Evolutionary conservation across 208 protist species (phyloP).

Genomic region (Angomonas ambiguus): DNA sequence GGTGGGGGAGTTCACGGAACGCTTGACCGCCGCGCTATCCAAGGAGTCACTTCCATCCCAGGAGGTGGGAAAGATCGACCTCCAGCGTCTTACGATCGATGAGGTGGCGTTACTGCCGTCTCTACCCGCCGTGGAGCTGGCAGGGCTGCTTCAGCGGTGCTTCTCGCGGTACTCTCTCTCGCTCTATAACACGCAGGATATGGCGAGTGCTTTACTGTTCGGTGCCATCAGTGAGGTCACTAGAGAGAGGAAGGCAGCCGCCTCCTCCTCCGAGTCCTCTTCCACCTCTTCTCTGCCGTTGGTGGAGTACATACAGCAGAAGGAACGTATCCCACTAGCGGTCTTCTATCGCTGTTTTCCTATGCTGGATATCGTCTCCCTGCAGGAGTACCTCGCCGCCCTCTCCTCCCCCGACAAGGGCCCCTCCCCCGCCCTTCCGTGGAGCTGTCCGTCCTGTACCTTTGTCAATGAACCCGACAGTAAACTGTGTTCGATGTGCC

Average conservation of each 20-base stretch:
- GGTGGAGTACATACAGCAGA: background rate
- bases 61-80: too few relatives aligned
- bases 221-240: slow-evolving; percentile 13
- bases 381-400: slow-evolving; percentile 17
- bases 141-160: slow-evolving; percentile 20
- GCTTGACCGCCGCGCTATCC: slow-evolving; percentile 17
- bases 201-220: slow-evolving; percentile 29
- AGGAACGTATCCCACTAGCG: background rate
- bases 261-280: too few relatives aligned
- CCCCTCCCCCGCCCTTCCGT: slow-evolving; percentile 12
- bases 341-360: background rate
- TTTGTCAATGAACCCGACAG: slow-evolving; percentile 29
- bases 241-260: too few relatives aligned
- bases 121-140: slow-evolving; percentile 17
- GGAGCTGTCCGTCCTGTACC: slow-evolving; percentile 50
- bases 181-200: slow-evolving; percentile 22
- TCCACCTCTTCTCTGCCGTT: background rate
- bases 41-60: slow-evolving; percentile 1
- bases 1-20: slow-evolving; percentile 31
- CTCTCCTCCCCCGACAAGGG: too few relatives aligned
- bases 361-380: slow-evolving; percentile 2
- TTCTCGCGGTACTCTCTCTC: slow-evolving; percentile 33
- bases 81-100: background rate
- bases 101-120: background rate
- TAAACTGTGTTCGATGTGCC: slow-evolving; percentile 17